A percentile compares a stretch with the other conserved stretches of the same genome.
phyloP scores from a whole-genome alignment of 2,329 filamentous ascomycete genomes.

The Pestalotiopsis sp. region DNA sequence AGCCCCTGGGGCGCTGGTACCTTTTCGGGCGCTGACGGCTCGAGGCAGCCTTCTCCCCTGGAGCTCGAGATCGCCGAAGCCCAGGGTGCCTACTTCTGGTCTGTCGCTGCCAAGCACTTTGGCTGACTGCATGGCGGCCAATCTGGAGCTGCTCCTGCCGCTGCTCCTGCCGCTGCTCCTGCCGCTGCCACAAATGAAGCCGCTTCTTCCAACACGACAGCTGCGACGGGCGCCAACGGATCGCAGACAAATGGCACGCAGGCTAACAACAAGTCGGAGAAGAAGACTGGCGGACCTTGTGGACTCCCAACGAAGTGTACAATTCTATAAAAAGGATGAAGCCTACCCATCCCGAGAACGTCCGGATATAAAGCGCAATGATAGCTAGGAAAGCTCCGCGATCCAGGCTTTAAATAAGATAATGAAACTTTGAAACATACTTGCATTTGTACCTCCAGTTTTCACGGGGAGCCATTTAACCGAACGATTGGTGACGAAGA shows the following conservation, averaged over 20 bases:
- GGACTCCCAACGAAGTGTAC: constrained; percentile 76
- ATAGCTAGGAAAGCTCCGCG: background rate
- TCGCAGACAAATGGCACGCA: constrained; percentile 21
- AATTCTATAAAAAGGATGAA: constrained; percentile 57
- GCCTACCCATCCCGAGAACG: background rate
- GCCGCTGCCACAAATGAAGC: background rate
- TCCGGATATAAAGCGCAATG: background rate
- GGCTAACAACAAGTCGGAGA: constrained; percentile 39
- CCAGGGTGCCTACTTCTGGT: constrained; percentile 87
- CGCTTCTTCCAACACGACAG: constrained; percentile 8
- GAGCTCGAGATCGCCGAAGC: constrained; percentile 80
- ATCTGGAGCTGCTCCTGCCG: constrained; percentile 25
- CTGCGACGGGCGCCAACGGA: constrained; percentile 18
- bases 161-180: constrained; percentile 28
- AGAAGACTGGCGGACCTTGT: constrained; percentile 70
- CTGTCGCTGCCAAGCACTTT: constrained; percentile 70
- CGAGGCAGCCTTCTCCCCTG: constrained; percentile 73
- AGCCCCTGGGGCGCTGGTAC: constrained; percentile 93
- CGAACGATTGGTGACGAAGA: no score
- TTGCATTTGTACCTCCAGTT: no score
- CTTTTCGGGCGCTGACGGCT: constrained; percentile 78
- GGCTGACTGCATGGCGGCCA: constrained; percentile 77
- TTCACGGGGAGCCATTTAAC: no score
- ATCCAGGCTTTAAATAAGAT: no score
- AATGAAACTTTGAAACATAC: no score